Conservation (phyloP, 768 basidiomycete species). For the Clitopilus hobsonii region DNA sequence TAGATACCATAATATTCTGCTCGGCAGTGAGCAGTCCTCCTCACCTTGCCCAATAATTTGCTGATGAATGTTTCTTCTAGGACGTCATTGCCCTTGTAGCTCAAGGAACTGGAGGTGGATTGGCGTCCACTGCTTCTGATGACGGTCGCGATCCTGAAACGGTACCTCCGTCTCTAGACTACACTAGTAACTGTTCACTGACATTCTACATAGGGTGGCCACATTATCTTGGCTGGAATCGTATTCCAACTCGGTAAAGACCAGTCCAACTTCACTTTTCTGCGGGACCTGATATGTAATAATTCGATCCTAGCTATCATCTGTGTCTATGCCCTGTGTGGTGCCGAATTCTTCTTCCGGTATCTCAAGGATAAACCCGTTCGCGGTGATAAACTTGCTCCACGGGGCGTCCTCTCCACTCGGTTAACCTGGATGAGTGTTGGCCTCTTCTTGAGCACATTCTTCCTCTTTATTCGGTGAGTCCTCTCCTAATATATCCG, state of each 20-base stretch:
- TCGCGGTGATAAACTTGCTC: background rate
- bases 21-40: slow-evolving; percentile 20
- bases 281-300: too few species aligned
- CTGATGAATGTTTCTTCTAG: slow-evolving; percentile 11
- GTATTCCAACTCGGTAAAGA: slow-evolving; percentile 52
- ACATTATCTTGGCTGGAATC: slow-evolving; percentile 58
- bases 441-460: slow-evolving; percentile 26
- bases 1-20: slow-evolving; percentile 37
- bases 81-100: slow-evolving; percentile 59
- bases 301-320: slow-evolving; percentile 39
- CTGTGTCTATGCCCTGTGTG: slow-evolving; percentile 33
- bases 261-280: too few species aligned
- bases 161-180: slow-evolving; percentile 5
- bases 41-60: background rate
- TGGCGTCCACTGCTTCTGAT: slow-evolving; percentile 34
- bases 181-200: background rate
- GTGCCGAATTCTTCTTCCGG: slow-evolving; percentile 41
- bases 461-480: slow-evolving; percentile 42
- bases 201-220: slow-evolving; percentile 14
- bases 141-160: slow-evolving; percentile 7
- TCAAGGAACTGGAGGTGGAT: slow-evolving; percentile 61
- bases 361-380: slow-evolving; percentile 32
- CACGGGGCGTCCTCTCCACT: slow-evolving; percentile 16
- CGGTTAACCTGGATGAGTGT: background rate
- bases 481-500: background rate